Conservation (phyloP, 1,284 basidiomycete species). For the Apiotrichum sp. region DNA sequence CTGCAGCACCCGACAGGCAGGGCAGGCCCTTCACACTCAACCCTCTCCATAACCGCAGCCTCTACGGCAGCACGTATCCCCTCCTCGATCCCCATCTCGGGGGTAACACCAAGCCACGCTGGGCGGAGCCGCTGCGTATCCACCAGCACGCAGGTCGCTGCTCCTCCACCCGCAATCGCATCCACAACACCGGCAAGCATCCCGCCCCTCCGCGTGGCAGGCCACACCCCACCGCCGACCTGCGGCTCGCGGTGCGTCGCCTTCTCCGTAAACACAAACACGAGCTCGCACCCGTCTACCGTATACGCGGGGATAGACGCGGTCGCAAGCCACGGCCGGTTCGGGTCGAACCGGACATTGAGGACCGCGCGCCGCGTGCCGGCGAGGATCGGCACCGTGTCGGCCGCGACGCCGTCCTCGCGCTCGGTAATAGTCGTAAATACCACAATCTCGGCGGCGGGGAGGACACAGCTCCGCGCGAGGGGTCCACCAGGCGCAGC, state of each 20-base stretch:
- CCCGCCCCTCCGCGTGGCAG: not conserved
- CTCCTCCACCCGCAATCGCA: not conserved
- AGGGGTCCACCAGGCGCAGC: not conserved
- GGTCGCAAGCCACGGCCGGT: conserved; percentile 11
- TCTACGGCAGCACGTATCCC: not conserved
- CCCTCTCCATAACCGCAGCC: not conserved
- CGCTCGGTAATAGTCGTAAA: not conserved
- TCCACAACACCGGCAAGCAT: not conserved
- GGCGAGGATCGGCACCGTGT: not conserved
- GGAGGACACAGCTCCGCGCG: not conserved
- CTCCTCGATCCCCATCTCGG: no score
- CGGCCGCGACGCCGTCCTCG: not conserved
- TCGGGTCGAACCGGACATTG: conserved; percentile 14
- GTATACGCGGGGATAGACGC: conserved; percentile 3
- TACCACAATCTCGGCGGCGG: not conserved
- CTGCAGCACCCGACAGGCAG: not conserved
- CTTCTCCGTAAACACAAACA: conserved; percentile 12
- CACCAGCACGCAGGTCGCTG: not conserved
- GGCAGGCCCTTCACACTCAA: no score
- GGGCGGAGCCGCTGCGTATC: conserved; percentile 8
- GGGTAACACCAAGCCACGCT: conserved; percentile 6
- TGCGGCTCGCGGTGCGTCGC: conserved; percentile 14
- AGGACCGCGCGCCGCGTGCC: not conserved
- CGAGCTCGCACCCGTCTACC: not conserved
- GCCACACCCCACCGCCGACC: conserved; percentile 8